Base-by-base conservation (phyloP, 148 eudicot species). In the Rhododendron mucronatum region DNA sequence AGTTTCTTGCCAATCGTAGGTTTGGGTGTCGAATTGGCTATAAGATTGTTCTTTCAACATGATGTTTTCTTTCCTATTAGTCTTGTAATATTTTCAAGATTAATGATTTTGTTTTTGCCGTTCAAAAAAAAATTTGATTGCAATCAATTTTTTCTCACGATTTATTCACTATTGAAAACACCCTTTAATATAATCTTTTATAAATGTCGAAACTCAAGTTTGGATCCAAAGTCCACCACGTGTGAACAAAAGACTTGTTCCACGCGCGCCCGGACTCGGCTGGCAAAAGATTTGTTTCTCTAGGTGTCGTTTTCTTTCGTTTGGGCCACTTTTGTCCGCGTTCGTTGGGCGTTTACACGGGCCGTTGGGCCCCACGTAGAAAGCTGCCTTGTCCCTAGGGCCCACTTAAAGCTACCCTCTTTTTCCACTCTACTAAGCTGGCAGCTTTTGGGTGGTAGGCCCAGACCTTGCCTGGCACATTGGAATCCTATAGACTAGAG, bases 331-430 rank as follows among this genome's bases (percentile, higher is more conserved):
- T 51, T 41, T 65, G 76, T 41, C 84, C 39, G 37, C 76, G 57
- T 74, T 83, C 57, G 55, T 83, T 65, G 76, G 84, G 84, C 74
- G 28, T 61, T 21, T 82, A 20, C 23, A 82, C 15, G 47, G 84
- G 74, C 30, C 18, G 4, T 35, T 41, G 69, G 84, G 76, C 55
- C 53, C 84, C 55, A 33, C 77, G 12, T 5, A 13, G 84, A 83
- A 83, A 82, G 84, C 14, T 6, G 20, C 48, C 53, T 23, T 11
- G 5, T 1, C 14, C 50, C 39, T 83, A 2, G 77, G 77, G 51
- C 76, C 84, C 76, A 83, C 39, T 63, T 65, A 63, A 61, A 33
- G 21, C 7, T 2, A 48, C 45, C 13, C 23, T 11, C 55, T 18
- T 23, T 63, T 23, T 7, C 28, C 12, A 20, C 63, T n/a, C 10